Evolutionary conservation across 306 rosid species (phyloP).

Genomic region (Cicer yamashitae): DNA sequence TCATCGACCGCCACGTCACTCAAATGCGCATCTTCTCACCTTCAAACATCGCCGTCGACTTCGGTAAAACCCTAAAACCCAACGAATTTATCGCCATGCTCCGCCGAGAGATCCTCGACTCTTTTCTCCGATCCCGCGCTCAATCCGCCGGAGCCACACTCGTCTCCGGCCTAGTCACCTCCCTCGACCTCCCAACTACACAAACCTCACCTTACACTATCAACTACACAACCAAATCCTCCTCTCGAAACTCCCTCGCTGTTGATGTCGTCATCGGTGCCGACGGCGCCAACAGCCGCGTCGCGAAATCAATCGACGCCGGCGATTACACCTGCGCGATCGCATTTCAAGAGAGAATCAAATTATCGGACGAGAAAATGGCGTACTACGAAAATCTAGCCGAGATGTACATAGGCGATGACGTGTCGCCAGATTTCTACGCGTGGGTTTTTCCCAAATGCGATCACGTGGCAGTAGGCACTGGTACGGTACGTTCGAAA

Average conservation of each 20-base stretch:
- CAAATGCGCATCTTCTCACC: constrained; percentile 83
- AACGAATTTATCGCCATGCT: constrained; percentile 90
- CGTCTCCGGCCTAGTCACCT: constrained; percentile 69
- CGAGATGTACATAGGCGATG: constrained; percentile 82
- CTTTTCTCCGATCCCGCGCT: constrained; percentile 84
- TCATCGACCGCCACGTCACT: constrained; percentile 84
- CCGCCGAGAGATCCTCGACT: constrained; percentile 91
- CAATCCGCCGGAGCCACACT: constrained; percentile 65
- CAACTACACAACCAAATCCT: constrained; percentile 56
- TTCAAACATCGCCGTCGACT: constrained; percentile 85
- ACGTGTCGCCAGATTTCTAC: constrained; percentile 95
- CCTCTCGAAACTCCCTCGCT: constrained; percentile 47
- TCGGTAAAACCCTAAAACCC: constrained; percentile 74
- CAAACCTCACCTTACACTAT: constrained; percentile 59
- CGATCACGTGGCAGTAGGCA: constrained; percentile 98
- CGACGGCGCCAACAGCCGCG: constrained; percentile 88
- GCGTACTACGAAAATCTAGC: constrained; percentile 72
- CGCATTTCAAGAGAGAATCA: constrained; percentile 88
- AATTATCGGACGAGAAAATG: constrained; percentile 81
- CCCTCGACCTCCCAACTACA: constrained; percentile 60
- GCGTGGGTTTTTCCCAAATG: constrained; percentile 95
- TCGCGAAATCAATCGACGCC: constrained; percentile 78
- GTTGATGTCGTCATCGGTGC: constrained; percentile 93
- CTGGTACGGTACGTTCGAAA: constrained; percentile 75
- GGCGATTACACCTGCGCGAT: constrained; percentile 79